These are phyloP conservation scores for Fusarium poae DNA, from an alignment of 2,329 filamentous ascomycete genomes.

Conservation along the genomic window DNA sequence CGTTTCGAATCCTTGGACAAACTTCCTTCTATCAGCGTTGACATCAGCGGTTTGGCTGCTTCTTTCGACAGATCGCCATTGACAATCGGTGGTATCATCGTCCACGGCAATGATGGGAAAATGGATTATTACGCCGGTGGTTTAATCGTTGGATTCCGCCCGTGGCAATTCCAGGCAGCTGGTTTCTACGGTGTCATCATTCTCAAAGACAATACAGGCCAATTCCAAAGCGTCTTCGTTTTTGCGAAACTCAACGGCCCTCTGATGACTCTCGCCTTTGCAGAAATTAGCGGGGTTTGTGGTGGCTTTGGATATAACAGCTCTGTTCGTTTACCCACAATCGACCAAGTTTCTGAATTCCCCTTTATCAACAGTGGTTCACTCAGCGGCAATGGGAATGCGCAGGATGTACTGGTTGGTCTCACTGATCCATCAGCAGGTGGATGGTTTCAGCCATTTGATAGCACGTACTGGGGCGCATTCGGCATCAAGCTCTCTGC, in stretches of 20 bases:
- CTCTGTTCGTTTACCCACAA: background rate
- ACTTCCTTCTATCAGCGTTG: slow-evolving; percentile 12
- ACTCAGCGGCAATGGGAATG: background rate
- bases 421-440: background rate
- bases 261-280: background rate
- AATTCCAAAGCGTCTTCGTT: background rate
- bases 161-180: background rate
- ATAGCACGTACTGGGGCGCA: slow-evolving; percentile 13
- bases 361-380: slow-evolving; percentile 20
- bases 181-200: background rate
- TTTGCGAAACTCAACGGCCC: slow-evolving; percentile 6
- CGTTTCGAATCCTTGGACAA: background rate
- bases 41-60: slow-evolving; percentile 37
- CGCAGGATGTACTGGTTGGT: background rate
- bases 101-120: background rate
- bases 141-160: slow-evolving; percentile 1
- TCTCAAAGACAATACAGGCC: background rate
- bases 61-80: slow-evolving; percentile 2
- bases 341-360: slow-evolving; percentile 24
- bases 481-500: slow-evolving; percentile 2
- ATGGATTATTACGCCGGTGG: background rate
- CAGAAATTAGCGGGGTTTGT: background rate
- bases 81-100: background rate
- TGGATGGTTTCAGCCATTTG: slow-evolving; percentile 50
- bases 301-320: slow-evolving; percentile 11